phyloP scores from a whole-genome alignment of 1,284 basidiomycete genomes.

The Leccinum subfulvum region DNA sequence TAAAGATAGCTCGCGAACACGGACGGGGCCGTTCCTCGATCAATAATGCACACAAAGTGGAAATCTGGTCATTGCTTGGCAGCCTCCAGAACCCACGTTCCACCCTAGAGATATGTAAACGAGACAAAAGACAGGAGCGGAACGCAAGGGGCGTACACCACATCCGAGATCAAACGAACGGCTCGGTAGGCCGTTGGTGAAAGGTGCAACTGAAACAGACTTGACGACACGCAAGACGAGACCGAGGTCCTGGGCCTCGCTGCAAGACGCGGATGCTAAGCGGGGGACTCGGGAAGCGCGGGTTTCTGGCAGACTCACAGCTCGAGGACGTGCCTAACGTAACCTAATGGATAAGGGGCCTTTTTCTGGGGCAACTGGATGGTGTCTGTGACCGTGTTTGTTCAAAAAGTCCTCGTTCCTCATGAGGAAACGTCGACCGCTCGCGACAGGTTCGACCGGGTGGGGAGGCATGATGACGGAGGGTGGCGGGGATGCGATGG shows the following conservation, averaged over 20 bases:
- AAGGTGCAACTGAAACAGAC: conserved; percentile 56
- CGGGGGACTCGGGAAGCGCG: background rate
- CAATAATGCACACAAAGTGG: conserved; percentile 52
- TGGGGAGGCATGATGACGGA: conserved; percentile 21
- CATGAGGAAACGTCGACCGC: conserved; percentile 28
- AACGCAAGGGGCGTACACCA: conserved; percentile 46
- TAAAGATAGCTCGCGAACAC: conserved; percentile 29
- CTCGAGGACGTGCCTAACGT: conserved; percentile 62
- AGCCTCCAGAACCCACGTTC: conserved; percentile 70
- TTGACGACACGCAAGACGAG: conserved; percentile 48
- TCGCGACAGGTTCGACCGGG: conserved; percentile 12
- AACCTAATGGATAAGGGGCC: conserved; percentile 67
- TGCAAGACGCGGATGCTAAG: conserved; percentile 28
- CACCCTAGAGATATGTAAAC: conserved; percentile 44
- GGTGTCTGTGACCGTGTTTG: conserved; percentile 62
- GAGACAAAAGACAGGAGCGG: background rate
- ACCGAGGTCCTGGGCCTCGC: conserved; percentile 58
- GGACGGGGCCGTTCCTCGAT: background rate
- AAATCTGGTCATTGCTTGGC: conserved; percentile 68
- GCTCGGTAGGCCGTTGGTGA: conserved; percentile 44
- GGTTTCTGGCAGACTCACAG: conserved; percentile 45
- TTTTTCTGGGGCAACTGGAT: conserved; percentile 67
- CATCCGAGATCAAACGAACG: conserved; percentile 68
- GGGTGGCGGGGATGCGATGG: conserved; percentile 11
- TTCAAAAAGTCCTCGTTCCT: conserved; percentile 54